A percentile compares a stretch with the other conserved stretches of the same genome.
Evolutionary conservation across 176 grass and related monocot genomes (phyloP).

Genomic region (Ananas comosus): DNA sequence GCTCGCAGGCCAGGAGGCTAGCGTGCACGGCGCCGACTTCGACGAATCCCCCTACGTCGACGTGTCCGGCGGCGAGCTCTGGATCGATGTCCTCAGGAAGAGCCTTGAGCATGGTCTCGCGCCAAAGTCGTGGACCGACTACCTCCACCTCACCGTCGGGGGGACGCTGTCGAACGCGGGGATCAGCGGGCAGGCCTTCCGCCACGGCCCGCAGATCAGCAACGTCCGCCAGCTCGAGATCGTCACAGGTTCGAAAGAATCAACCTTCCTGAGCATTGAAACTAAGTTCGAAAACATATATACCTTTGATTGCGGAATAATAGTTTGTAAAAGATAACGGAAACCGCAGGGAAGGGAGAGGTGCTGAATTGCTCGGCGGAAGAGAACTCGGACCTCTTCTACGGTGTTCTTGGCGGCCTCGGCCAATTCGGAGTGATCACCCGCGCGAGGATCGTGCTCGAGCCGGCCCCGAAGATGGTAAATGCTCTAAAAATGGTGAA

Average conservation of each 20-base stretch:
- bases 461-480: slow-evolving; percentile 92
- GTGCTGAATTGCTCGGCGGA: slow-evolving; percentile 49
- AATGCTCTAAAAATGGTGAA: background rate
- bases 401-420: slow-evolving; percentile 63
- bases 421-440: slow-evolving; percentile 95
- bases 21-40: slow-evolving; percentile 17
- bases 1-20: slow-evolving; percentile 12
- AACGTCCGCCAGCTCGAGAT: slow-evolving; percentile 87
- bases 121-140: slow-evolving; percentile 90
- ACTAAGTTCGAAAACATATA: background rate
- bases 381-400: slow-evolving; percentile 82
- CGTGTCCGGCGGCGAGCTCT: slow-evolving; percentile 57
- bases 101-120: slow-evolving; percentile 64
- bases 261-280: slow-evolving; percentile 13
- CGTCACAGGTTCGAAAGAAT: slow-evolving; percentile 58
- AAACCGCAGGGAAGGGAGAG: slow-evolving; percentile 65
- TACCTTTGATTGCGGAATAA: slow-evolving; percentile 3
- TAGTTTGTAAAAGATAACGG: background rate
- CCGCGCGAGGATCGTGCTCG: slow-evolving; percentile 67
- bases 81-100: slow-evolving; percentile 82
- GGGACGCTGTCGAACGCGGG: slow-evolving; percentile 79
- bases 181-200: slow-evolving; percentile 83
- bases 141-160: slow-evolving; percentile 79
- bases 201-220: slow-evolving; percentile 83
- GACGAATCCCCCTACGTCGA: slow-evolving; percentile 34